A percentile compares a stretch with the other conserved stretches of the same genome.
phyloP scores from a whole-genome alignment of 768 basidiomycete genomes.

The Favolaschia claudopus region DNA sequence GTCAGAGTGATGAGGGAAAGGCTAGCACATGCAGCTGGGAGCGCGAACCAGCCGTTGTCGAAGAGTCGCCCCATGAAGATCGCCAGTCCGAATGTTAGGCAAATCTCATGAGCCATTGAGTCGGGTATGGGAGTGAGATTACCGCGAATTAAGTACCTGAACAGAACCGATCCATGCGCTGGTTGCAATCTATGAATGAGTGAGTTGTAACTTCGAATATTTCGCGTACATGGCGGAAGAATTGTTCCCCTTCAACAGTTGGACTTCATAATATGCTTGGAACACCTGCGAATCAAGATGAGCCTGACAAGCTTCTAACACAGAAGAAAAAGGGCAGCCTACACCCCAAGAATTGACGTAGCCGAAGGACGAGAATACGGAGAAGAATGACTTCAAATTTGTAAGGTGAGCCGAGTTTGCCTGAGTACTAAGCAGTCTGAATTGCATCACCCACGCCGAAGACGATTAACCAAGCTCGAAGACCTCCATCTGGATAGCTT shows the following conservation, averaged over 20 bases:
- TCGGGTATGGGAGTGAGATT: not conserved
- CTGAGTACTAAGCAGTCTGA: not conserved
- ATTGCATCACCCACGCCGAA: conserved; percentile 37
- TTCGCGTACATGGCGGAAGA: conserved; percentile 72
- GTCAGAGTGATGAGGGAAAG: conserved; percentile 60
- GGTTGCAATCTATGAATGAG: not conserved
- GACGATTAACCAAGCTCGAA: conserved; percentile 49
- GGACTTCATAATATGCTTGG: conserved; percentile 73
- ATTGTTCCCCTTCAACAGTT: conserved; percentile 47
- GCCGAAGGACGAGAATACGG: conserved; percentile 54
- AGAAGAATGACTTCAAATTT: conserved; percentile 14
- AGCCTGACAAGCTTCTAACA: not conserved
- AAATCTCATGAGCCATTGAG: conserved; percentile 51
- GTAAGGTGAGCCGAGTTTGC: not conserved
- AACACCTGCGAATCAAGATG: conserved; percentile 57
- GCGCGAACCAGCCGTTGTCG: conserved; percentile 72
- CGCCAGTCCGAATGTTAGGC: conserved; percentile 68
- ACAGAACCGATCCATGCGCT: conserved; percentile 86
- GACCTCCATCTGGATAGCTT: conserved; percentile 47
- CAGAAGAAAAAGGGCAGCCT: conserved; percentile 33
- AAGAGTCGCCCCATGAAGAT: conserved; percentile 73
- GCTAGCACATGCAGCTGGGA: conserved; percentile 57
- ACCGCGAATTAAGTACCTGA: conserved; percentile 51
- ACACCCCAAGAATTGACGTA: conserved; percentile 82
- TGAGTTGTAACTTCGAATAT: conserved; percentile 16